phyloP scores from a whole-genome alignment of 805 yeast genomes.

The Barnettozyma populi region DNA sequence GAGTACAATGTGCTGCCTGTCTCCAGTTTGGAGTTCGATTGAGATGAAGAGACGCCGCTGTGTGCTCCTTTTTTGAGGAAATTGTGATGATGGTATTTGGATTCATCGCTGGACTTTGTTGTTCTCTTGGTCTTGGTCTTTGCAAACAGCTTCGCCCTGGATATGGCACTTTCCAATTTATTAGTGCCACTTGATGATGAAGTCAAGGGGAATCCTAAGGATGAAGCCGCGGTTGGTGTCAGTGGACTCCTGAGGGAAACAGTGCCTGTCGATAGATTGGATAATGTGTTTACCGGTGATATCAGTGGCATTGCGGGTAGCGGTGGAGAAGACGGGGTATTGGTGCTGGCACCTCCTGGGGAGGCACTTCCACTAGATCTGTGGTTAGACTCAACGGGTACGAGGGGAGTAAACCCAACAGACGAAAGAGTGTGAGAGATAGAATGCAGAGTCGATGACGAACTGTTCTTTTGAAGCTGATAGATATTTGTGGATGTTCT shows the following conservation, averaged over 20 bases:
- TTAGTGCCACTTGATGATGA: background rate
- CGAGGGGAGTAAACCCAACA: conserved; percentile 23
- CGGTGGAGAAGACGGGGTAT: background rate
- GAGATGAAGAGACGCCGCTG: conserved; percentile 29
- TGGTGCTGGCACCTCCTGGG: background rate
- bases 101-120: background rate
- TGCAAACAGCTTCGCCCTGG: conserved; percentile 24
- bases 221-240: conserved; percentile 11
- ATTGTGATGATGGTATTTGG: conserved; percentile 9
- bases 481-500: conserved; percentile 2
- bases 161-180: conserved; percentile 19
- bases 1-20: conserved; percentile 33
- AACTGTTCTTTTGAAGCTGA: conserved; percentile 5
- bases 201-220: background rate
- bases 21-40: conserved; percentile 32
- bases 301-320: background rate
- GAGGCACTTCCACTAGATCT: background rate
- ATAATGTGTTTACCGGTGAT: background rate
- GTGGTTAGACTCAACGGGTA: conserved; percentile 5
- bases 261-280: background rate
- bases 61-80: conserved; percentile 20
- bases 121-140: conserved; percentile 21
- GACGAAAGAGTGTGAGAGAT: conserved; percentile 22
- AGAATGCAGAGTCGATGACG: conserved; percentile 23
- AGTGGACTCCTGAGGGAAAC: conserved; percentile 5